Percentiles rank a stretch among this genome's conserved stretches.
Conservation (phyloP, 345 rosid species). For the Gynandropsis gynandra region DNA sequence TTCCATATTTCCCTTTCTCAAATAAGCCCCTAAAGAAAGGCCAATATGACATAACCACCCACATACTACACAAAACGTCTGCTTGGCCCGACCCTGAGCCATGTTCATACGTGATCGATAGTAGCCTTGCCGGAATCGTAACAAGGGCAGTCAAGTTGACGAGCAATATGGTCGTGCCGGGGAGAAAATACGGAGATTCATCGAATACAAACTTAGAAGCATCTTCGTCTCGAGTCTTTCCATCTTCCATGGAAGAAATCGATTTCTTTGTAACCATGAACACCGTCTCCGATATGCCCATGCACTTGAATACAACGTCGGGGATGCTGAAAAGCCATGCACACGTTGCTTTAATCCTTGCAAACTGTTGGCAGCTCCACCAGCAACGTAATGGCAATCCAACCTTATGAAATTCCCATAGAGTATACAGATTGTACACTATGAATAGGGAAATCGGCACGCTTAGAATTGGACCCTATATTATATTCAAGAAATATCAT, state of each 20-base stretch:
- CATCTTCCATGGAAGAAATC: constrained; percentile 3
- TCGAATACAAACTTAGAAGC: constrained; percentile 37
- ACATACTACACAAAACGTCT: constrained; percentile 32
- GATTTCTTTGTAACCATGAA: constrained; percentile 50
- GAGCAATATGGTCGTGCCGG: constrained; percentile 44
- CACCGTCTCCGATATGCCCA: constrained; percentile 39
- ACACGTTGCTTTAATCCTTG: constrained; percentile 16
- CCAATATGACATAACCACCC: constrained; percentile 37
- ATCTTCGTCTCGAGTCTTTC: too few relatives aligned
- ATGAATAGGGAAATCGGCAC: constrained; percentile 11
- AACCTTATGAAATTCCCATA: constrained; percentile 21
- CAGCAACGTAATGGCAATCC: constrained; percentile 10
- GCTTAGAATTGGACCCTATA: constrained; percentile 19
- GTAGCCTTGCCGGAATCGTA: too few relatives aligned
- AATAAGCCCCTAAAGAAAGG: constrained; percentile 48
- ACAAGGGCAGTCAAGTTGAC: constrained; percentile 37
- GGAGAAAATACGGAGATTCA: constrained; percentile 37
- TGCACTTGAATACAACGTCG: constrained; percentile 30
- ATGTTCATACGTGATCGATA: background rate
- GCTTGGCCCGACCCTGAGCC: constrained; percentile 32
- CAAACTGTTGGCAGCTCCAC: background rate
- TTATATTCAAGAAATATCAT: too few relatives aligned
- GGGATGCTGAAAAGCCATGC: constrained; percentile 39
- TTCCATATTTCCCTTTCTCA: constrained; percentile 48
- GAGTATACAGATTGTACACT: constrained; percentile 16